Base-by-base conservation (phyloP, 192 early-diverging fungal species). In the Gaertneriomyces semiglobifer region DNA sequence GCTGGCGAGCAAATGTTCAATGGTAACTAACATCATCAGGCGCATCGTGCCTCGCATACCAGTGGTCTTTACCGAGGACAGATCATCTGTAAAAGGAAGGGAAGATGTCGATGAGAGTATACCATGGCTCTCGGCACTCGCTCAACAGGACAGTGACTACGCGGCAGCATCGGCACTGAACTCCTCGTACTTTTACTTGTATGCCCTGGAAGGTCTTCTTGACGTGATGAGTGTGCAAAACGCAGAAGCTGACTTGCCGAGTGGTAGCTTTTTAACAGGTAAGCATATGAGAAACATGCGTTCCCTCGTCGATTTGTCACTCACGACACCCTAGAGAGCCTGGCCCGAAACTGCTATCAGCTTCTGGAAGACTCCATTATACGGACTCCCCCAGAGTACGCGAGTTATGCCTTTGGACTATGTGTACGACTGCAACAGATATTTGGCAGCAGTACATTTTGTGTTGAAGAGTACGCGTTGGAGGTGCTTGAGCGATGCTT, bases 291-390 rank as follows among this genome's bases (percentile, higher is more conserved):
- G 12, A 18, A 18, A 18, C 16, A n/a, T 0, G 48, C 48, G 48
- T 12, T 12, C 48, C 0, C 20, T 3, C 20, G 50, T 18, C 6
- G n/a, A 52, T 52, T 20, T 52, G 50, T 20, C 50, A 20, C 50
- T 18, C 50, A 18, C 20, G n/a, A n/a, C 50, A 52, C 50, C 48
- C 11, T 20, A 65, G 63, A 65, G 14, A 2, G 40, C 6, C 52
- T 65, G 20, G 63, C 51, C 12, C 10, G 53, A 18, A 39, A 48
- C 16, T 66, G 65, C 44, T 43, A 40, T 43, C n/a, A 38, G 1
- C 20, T 66, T 8, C 65, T 66, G 7, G 65, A 58, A 44, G 19
- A 58, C 19, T 66, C 54, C 12, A 39, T 66, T 9, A 25, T 58
- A 14, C n/a, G 14, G 14, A 66, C 41, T 42, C 42, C 54, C 2